Conservation (phyloP, 2,329 filamentous ascomycete genomes). For the Graphilbum ipis-grandicollis region DNA sequence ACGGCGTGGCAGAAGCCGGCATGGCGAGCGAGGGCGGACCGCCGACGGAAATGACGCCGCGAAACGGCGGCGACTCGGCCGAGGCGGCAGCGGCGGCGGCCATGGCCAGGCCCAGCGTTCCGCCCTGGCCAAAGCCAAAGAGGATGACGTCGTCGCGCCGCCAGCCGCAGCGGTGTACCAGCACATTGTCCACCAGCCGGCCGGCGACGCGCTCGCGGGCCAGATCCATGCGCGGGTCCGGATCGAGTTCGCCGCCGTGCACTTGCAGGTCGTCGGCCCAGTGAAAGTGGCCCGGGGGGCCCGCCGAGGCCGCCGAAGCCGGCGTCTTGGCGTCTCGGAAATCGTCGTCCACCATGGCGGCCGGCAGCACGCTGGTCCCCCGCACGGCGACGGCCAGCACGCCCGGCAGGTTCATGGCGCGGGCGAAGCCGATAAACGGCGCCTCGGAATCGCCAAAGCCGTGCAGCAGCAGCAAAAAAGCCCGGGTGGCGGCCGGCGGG, state of each 20-base stretch:
- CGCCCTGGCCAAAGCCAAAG: slow-evolving; percentile 53
- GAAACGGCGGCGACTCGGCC: slow-evolving; percentile 14
- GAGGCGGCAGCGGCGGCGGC: too few species aligned
- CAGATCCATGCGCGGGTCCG: slow-evolving; percentile 48
- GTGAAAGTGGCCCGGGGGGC: slow-evolving; percentile 27
- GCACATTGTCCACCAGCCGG: slow-evolving; percentile 29
- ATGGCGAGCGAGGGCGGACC: slow-evolving; percentile 29
- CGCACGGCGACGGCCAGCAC: slow-evolving; percentile 60
- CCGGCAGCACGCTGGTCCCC: slow-evolving; percentile 49
- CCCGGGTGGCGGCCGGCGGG: slow-evolving; percentile 45
- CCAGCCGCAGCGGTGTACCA: slow-evolving; percentile 43
- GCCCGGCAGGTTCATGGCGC: slow-evolving; percentile 55
- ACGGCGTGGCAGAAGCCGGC: slow-evolving; percentile 26
- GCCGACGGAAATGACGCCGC: slow-evolving; percentile 33
- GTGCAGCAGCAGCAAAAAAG: slow-evolving; percentile 68
- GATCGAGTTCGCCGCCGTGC: slow-evolving; percentile 35
- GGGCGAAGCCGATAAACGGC: slow-evolving; percentile 53
- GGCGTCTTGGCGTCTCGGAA: slow-evolving; percentile 3
- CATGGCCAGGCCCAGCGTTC: slow-evolving; percentile 40
- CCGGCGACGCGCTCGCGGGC: too few species aligned
- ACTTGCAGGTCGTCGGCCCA: slow-evolving; percentile 52
- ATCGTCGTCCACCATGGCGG: slow-evolving; percentile 32
- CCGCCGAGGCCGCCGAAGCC: slow-evolving; percentile 6
- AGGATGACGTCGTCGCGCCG: slow-evolving; percentile 39
- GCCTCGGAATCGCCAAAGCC: slow-evolving; percentile 62